phyloP scores from a whole-genome alignment of 2,329 filamentous ascomycete species.

The Phyllosticta paracitricarpa region DNA sequence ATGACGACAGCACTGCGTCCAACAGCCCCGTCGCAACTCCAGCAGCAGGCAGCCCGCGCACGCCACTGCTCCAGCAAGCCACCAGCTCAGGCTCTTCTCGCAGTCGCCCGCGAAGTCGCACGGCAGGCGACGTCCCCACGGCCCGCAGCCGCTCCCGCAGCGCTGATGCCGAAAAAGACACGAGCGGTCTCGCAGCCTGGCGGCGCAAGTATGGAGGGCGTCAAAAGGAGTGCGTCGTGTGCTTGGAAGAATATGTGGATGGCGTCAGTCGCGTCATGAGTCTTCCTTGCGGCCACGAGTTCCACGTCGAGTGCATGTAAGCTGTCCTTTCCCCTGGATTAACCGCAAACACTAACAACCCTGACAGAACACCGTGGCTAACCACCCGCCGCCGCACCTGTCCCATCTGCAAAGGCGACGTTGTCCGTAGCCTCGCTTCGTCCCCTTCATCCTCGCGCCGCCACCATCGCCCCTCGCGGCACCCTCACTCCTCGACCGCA shows the following conservation, averaged over 20 bases:
- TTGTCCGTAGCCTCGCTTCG: slow-evolving; percentile 46
- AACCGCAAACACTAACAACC: neutral
- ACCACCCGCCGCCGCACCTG: slow-evolving; percentile 94
- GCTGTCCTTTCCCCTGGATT: slow-evolving; percentile 31
- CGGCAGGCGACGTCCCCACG: slow-evolving; percentile 49
- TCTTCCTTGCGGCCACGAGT: slow-evolving; percentile 92
- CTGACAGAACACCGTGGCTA: slow-evolving; percentile 81
- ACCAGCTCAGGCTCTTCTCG: slow-evolving; percentile 26
- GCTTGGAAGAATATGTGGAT: slow-evolving; percentile 90
- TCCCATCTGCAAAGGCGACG: slow-evolving; percentile 96
- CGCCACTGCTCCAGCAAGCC: slow-evolving; percentile 58
- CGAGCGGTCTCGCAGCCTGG: slow-evolving; percentile 40
- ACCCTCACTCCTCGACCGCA: slow-evolving; percentile 8
- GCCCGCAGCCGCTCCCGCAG: slow-evolving; percentile 18
- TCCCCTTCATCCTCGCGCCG: neutral
- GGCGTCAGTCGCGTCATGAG: slow-evolving; percentile 95
- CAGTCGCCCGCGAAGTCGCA: slow-evolving; percentile 54
- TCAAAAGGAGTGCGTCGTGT: slow-evolving; percentile 87
- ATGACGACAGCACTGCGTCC: slow-evolving; percentile 47
- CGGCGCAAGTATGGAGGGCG: slow-evolving; percentile 51
- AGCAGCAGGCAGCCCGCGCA: slow-evolving; percentile 59
- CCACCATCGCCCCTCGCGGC: slow-evolving; percentile 10
- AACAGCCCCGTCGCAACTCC: slow-evolving; percentile 53
- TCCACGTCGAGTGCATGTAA: slow-evolving; percentile 97
- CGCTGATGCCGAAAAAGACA: slow-evolving; percentile 43